Evolutionary conservation across 345 rosid genomes (phyloP).

Genomic region (Xanthoceras sorbifolium): DNA sequence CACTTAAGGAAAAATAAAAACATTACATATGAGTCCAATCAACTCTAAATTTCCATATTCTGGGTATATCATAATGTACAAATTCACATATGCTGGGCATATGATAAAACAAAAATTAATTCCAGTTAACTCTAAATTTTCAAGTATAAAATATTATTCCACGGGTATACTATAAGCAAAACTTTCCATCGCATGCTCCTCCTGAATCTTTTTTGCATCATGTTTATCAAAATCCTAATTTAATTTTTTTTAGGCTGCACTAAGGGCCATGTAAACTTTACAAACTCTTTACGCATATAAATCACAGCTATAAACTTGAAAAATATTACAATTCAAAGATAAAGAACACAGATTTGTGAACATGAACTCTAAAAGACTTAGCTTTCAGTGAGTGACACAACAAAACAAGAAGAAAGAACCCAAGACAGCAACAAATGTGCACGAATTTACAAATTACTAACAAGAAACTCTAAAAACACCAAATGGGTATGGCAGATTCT

Average conservation of each 20-base stretch:
- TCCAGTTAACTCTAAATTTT: too few species aligned
- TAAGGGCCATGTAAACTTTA: not conserved
- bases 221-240: too few species aligned
- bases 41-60: too few species aligned
- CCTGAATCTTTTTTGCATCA: too few species aligned
- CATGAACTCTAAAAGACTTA: not conserved
- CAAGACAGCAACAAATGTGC: not conserved
- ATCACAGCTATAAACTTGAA: not conserved
- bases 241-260: not conserved
- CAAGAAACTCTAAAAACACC: not conserved
- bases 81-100: too few species aligned
- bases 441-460: not conserved
- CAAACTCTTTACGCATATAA: not conserved
- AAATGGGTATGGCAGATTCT: conserved; percentile 3
- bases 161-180: too few species aligned
- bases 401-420: not conserved
- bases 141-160: too few species aligned
- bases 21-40: too few species aligned
- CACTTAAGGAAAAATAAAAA: too few species aligned
- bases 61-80: too few species aligned
- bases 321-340: conserved; percentile 25
- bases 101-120: too few species aligned
- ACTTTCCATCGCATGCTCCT: too few species aligned
- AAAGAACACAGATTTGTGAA: not conserved
- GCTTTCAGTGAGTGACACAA: not conserved